phyloP scores from a whole-genome alignment of 2,329 filamentous ascomycete genomes.

The Macroventuria anomochaeta region DNA sequence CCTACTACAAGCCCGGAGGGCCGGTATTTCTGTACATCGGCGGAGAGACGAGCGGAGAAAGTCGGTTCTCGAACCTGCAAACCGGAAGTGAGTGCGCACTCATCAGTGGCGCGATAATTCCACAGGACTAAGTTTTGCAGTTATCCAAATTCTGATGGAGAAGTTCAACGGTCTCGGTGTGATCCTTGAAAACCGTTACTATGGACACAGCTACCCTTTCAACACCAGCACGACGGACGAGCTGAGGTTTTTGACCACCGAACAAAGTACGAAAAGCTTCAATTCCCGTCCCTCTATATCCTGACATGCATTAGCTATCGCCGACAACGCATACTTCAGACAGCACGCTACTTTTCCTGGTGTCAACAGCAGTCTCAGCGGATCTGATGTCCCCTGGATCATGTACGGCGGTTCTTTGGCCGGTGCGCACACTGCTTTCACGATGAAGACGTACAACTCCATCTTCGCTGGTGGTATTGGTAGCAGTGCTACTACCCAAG shows the following conservation, averaged over 20 bases:
- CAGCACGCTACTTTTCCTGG: slow-evolving; percentile 56
- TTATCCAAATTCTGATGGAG: slow-evolving; percentile 62
- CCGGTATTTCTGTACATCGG: slow-evolving; percentile 59
- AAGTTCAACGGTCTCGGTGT: slow-evolving; percentile 61
- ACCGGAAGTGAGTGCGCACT: slow-evolving; percentile 46
- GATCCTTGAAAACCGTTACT: slow-evolving; percentile 61
- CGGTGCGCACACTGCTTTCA: slow-evolving; percentile 54
- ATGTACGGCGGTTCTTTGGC: slow-evolving; percentile 56
- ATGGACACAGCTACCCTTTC: slow-evolving; percentile 59
- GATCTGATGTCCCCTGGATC: slow-evolving; percentile 56
- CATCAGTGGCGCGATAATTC: too few relatives aligned
- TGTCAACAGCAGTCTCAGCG: slow-evolving; percentile 51
- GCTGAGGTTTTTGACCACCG: slow-evolving; percentile 58
- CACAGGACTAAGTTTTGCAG: slow-evolving; percentile 26
- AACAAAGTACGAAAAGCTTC: slow-evolving; percentile 48
- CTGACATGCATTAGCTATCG: slow-evolving; percentile 47
- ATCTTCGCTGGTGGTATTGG: slow-evolving; percentile 59
- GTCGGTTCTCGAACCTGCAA: slow-evolving; percentile 48
- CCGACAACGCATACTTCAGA: slow-evolving; percentile 61
- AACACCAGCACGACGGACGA: slow-evolving; percentile 58
- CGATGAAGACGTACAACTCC: slow-evolving; percentile 55
- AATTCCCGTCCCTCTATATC: background rate
- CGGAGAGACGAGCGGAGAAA: slow-evolving; percentile 54
- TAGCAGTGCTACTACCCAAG: slow-evolving; percentile 54
- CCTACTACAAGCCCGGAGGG: slow-evolving; percentile 62